Evolutionary conservation across 768 basidiomycete species (phyloP), one percentile per base, ranked within the genome.

Genomic region (Trametes meyenii): DNA sequence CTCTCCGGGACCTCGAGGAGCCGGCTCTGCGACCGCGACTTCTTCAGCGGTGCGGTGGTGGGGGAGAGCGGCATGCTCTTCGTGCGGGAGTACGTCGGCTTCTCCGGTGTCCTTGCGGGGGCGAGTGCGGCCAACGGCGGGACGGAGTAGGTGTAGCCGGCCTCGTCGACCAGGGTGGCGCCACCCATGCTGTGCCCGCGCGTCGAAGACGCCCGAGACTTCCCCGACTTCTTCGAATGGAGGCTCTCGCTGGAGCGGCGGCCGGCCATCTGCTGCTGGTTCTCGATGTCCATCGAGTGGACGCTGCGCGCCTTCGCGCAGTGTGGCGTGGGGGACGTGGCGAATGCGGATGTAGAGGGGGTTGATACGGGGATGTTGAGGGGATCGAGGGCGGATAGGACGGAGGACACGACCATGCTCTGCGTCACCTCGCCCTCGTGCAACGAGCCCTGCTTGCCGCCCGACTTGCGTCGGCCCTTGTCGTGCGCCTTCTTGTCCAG

Each of bases 21-120:
- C 39, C 67, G 62, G n/a, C 71, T 70, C 1, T 71, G 68, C 12
- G 74, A 73, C 23, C 60, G 60, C 7, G 72, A 64, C 59, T 70
- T 71, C 57, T 67, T 64, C 50, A 74, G 63, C 1, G 60, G 46
- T 11, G 52, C 29, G 11, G 69, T 62, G 11, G 78, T 65, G 0
- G 83, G 81, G 1, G 66, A 29, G n/a, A 65, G 61, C 24, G 66
- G 67, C 78, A 83, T 83, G 55, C 85, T 83, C 75, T 85, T 83
- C 67, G 75, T 78, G 36, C 83, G 78, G 11, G 43, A n/a, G 49
- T 70, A 62, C 10, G 79, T 59, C 23, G 69, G 68, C 44, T 66
- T 68, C 62, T 35, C 16, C 11, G 56, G 33, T 2, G 57, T 24
- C 40, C 35, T 23, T 3, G 52, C 17, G 3, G 63, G 36, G 4